A percentile compares a stretch with the other conserved stretches of the same genome.
phyloP scores from a whole-genome alignment of 768 basidiomycete genomes.

The Inosperma sp. region DNA sequence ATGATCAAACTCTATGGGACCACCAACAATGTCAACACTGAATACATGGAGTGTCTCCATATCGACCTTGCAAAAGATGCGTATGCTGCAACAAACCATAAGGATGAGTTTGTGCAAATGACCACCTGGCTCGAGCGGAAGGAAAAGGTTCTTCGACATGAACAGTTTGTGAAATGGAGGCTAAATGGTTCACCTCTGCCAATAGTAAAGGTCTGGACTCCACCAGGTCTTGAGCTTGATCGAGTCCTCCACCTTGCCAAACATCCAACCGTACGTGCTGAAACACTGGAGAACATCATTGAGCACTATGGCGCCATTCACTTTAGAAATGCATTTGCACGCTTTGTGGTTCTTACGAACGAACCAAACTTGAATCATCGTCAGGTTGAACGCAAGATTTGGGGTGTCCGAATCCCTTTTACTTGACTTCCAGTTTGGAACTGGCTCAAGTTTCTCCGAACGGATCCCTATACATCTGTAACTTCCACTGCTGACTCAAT shows the following conservation, averaged over 20 bases:
- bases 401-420: slow-evolving; percentile 11
- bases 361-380: background rate
- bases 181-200: slow-evolving; percentile 5
- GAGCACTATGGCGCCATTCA: slow-evolving; percentile 4
- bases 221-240: slow-evolving; percentile 3
- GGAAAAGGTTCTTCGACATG: slow-evolving; percentile 8
- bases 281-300: background rate
- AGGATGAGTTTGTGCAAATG: slow-evolving; percentile 37
- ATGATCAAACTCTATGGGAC: too few relatives aligned
- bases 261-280: background rate
- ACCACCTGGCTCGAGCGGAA: slow-evolving; percentile 30
- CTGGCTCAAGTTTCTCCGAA: slow-evolving; percentile 2
- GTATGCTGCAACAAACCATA: slow-evolving; percentile 10
- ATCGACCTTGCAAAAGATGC: too few relatives aligned
- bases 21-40: too few relatives aligned
- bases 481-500: slow-evolving; percentile 22
- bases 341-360: slow-evolving; percentile 4
- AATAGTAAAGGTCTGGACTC: background rate
- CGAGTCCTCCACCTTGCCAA: background rate
- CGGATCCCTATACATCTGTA: slow-evolving; percentile 5
- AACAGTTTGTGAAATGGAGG: slow-evolving; percentile 1
- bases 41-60: too few relatives aligned
- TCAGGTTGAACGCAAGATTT: slow-evolving; percentile 3
- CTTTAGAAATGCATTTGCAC: slow-evolving; percentile 3
- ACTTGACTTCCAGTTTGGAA: slow-evolving; percentile 13